These are phyloP conservation scores for Tylopilus plumbeoviolaceoides DNA, from an alignment of 768 basidiomycete genomes.

Conservation along the genomic window DNA sequence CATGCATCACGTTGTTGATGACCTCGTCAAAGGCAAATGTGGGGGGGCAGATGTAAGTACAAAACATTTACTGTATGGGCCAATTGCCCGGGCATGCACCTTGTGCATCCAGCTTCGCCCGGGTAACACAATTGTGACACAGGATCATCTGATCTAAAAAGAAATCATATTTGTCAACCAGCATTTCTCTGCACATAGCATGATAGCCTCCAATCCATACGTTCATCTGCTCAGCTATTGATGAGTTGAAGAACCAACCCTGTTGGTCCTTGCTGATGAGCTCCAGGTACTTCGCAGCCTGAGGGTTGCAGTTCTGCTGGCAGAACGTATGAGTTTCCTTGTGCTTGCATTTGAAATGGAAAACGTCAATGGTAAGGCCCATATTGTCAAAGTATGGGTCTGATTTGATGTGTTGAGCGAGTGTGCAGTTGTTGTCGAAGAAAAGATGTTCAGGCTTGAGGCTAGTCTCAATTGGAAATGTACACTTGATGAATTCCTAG, in stretches of 20 bases:
- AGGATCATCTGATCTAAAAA: background rate
- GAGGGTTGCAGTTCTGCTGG: too few species aligned
- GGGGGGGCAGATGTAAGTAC: too few species aligned
- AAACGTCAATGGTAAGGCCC: constrained; percentile 33
- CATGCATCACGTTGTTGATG: too few species aligned
- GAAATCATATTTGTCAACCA: background rate
- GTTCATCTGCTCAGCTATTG: background rate
- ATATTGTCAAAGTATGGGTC: constrained; percentile 14
- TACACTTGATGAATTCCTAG: too few species aligned
- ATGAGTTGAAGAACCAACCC: background rate
- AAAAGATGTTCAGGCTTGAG: constrained; percentile 5
- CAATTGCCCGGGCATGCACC: background rate
- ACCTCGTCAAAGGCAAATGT: too few species aligned
- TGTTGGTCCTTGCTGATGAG: background rate
- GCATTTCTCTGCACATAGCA: background rate
- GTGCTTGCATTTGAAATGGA: constrained; percentile 7
- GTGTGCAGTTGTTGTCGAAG: constrained; percentile 10
- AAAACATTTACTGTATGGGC: too few species aligned
- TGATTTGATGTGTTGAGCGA: background rate
- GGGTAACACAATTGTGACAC: background rate
- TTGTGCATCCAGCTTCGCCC: background rate
- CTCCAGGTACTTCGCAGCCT: background rate
- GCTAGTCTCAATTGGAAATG: background rate
- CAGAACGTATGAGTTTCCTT: background rate
- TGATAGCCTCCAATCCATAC: background rate